Percentiles rank a stretch among this genome's conserved stretches.
Conservation (phyloP, 371 early-diverging fungal genomes). For the Mucor irregularis region DNA sequence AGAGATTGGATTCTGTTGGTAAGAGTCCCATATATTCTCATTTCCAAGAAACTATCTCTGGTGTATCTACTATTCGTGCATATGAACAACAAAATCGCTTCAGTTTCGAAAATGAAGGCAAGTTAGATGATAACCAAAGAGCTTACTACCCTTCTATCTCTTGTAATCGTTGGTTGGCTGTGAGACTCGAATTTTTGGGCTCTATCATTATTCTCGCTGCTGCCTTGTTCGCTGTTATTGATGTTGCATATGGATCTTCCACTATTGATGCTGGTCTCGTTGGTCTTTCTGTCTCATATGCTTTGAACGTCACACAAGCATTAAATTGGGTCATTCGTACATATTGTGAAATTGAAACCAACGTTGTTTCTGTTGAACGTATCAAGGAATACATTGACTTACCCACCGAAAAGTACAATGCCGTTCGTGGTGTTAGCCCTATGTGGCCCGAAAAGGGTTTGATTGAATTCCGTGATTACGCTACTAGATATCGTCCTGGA, state of each 20-base stretch:
- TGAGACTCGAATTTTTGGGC: conserved; percentile 81
- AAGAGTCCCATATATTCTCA: conserved; percentile 85
- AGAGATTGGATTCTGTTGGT: conserved; percentile 79
- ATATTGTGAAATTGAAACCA: conserved; percentile 59
- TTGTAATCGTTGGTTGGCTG: conserved; percentile 90
- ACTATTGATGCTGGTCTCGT: conserved; percentile 72
- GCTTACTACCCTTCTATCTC: conserved; percentile 81
- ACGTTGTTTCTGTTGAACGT: conserved; percentile 85
- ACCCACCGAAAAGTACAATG: conserved; percentile 75
- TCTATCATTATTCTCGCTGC: conserved; percentile 67
- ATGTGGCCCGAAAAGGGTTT: conserved; percentile 65
- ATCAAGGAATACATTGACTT: conserved; percentile 86
- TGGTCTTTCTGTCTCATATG: conserved; percentile 88
- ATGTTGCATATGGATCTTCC: conserved; percentile 41
- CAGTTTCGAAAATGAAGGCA: conserved; percentile 66
- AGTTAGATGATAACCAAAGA: conserved; percentile 77
- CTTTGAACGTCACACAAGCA: conserved; percentile 78
- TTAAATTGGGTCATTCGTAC: conserved; percentile 85
- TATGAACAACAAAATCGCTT: conserved; percentile 77
- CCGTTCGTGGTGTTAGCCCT: conserved; percentile 42
- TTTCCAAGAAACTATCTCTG: conserved; percentile 77
- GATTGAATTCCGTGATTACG: conserved; percentile 67
- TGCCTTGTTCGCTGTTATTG: conserved; percentile 64
- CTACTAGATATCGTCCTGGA: conserved; percentile 70
- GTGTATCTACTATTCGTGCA: conserved; percentile 83